A percentile compares a stretch with the other conserved stretches of the same genome.
phyloP scores from a whole-genome alignment of 306 rosid genomes.

The Acacia acuminata region DNA sequence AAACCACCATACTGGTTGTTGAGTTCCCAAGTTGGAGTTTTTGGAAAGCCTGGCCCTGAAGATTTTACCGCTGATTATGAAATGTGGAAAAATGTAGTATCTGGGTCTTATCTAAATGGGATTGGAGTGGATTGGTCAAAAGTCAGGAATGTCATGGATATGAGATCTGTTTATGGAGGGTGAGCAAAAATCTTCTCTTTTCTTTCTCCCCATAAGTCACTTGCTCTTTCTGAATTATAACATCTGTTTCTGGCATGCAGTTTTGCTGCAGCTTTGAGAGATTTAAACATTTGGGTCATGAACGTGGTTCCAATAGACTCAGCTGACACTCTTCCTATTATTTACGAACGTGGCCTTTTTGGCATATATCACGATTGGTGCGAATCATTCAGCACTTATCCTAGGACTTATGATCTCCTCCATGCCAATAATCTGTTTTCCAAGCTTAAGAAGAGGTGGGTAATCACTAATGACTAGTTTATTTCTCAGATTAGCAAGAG shows the following conservation, averaged over 20 bases:
- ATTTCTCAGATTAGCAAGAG: not conserved
- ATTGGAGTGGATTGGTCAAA: conserved; percentile 85
- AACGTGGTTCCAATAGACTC: conserved; percentile 85
- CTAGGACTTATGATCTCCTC: conserved; percentile 89
- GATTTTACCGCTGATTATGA: conserved; percentile 79
- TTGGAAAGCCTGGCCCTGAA: conserved; percentile 89
- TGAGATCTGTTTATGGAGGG: conserved; percentile 88
- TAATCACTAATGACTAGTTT: conserved; percentile 19
- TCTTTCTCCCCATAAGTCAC: not conserved
- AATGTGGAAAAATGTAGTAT: conserved; percentile 83
- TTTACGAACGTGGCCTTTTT: conserved; percentile 88
- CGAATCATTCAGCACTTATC: conserved; percentile 89
- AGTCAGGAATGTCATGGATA: conserved; percentile 96
- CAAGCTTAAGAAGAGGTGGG: conserved; percentile 64
- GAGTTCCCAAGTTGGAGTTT: conserved; percentile 86
- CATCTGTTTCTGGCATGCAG: conserved; percentile 48
- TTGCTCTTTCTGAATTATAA: conserved; percentile 20
- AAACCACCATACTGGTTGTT: conserved; percentile 84
- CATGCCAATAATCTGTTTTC: conserved; percentile 97
- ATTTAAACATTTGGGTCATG: conserved; percentile 91
- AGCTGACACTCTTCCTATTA: conserved; percentile 86
- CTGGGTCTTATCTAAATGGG: conserved; percentile 73
- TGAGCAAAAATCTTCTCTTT: conserved; percentile 39
- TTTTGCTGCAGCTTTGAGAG: conserved; percentile 93
- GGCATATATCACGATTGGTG: conserved; percentile 99